Conservation (phyloP, 345 rosid genomes). For the Rhodamnia argentea region DNA sequence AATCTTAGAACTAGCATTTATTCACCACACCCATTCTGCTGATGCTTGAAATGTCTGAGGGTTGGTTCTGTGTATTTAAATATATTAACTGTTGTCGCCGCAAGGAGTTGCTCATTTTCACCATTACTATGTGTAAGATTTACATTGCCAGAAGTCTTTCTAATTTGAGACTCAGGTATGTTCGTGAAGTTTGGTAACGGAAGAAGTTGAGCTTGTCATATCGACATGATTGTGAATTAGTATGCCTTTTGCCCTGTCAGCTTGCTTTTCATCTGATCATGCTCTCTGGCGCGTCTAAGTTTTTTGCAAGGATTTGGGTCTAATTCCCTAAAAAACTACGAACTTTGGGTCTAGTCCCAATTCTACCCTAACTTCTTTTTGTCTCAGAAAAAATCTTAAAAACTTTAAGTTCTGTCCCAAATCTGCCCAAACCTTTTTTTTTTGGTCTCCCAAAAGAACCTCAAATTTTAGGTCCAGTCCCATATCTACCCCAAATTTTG, state of each 20-base stretch:
- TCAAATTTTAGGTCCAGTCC: too few species aligned
- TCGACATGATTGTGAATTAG: not conserved
- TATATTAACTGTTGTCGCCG: not conserved
- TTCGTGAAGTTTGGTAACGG: not conserved
- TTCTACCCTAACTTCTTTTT: too few species aligned
- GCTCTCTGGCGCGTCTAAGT: not conserved
- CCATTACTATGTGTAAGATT: not conserved
- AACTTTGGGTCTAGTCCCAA: too few species aligned
- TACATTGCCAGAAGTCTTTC: not conserved
- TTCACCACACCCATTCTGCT: not conserved
- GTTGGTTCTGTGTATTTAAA: not conserved
- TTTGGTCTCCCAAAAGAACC: too few species aligned
- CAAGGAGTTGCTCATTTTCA: not conserved
- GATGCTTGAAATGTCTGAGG: not conserved
- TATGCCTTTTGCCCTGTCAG: not conserved
- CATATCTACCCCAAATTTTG: too few species aligned
- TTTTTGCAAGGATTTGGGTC: not conserved
- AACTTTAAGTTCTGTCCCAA: too few species aligned
- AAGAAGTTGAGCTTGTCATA: not conserved
- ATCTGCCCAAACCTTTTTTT: too few species aligned
- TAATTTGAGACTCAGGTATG: not conserved
- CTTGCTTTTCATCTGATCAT: not conserved
- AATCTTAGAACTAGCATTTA: not conserved
- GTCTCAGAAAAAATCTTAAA: too few species aligned
- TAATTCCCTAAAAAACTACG: too few species aligned